phyloP scores from a whole-genome alignment of 2,329 filamentous ascomycete genomes.

The Diaporthe velutina region DNA sequence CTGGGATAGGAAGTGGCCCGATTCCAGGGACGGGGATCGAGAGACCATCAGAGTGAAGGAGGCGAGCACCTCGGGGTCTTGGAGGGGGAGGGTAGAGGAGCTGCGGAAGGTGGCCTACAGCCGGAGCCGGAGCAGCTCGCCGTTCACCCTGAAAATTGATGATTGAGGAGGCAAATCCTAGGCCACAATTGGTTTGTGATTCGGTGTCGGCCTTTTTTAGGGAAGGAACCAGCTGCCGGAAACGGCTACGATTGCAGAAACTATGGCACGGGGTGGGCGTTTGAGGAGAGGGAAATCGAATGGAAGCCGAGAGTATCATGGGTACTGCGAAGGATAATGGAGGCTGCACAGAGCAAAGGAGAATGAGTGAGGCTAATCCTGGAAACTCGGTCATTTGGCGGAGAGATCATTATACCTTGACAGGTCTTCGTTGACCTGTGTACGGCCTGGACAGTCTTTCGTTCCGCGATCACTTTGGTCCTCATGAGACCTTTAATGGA shows the following conservation, averaged over 20 bases:
- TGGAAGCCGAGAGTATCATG: background rate
- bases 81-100: slow-evolving; percentile 18
- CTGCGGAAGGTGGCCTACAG: background rate
- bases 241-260: background rate
- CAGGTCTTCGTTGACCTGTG: slow-evolving; percentile 2
- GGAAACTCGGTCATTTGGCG: background rate
- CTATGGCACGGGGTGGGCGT: background rate
- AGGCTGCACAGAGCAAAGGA: background rate
- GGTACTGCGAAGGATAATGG: background rate
- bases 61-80: background rate
- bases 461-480: slow-evolving; percentile 1
- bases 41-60: slow-evolving; percentile 17
- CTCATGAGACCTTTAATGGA: background rate
- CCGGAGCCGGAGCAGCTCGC: slow-evolving; percentile 26
- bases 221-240: background rate
- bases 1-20: slow-evolving; percentile 1
- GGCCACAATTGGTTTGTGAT: background rate
- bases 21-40: background rate
- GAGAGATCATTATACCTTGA: background rate
- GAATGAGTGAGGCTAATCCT: background rate
- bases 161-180: background rate
- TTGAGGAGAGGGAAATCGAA: background rate
- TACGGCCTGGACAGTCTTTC: background rate
- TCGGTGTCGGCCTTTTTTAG: background rate
- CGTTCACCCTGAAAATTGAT: slow-evolving; percentile 24